Evolutionary conservation across 306 rosid genomes (phyloP).

Genomic region (Echinosophora koreensis): DNA sequence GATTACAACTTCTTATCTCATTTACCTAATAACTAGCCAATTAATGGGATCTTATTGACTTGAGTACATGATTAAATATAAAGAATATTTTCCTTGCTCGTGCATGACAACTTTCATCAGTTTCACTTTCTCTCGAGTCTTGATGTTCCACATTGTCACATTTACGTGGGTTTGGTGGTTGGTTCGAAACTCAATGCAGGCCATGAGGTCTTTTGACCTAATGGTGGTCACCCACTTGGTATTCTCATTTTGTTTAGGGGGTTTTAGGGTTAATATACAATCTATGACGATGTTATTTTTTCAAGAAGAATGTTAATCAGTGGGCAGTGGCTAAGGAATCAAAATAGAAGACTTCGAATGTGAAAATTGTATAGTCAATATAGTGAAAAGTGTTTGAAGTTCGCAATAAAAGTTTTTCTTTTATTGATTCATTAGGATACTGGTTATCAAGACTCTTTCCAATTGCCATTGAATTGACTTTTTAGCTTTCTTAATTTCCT

Average conservation of each 20-base stretch:
- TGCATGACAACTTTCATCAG: conserved; percentile 6
- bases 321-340: too few relatives aligned
- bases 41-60: conserved; percentile 6
- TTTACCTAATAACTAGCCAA: conserved; percentile 18
- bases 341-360: too few relatives aligned
- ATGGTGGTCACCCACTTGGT: too few relatives aligned
- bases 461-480: conserved; percentile 31
- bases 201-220: too few relatives aligned
- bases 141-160: neutral
- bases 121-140: too few relatives aligned
- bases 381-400: too few relatives aligned
- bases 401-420: too few relatives aligned
- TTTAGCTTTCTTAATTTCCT: conserved; percentile 1
- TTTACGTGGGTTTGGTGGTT: neutral
- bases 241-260: conserved; percentile 17
- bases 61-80: conserved; percentile 1
- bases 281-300: conserved; percentile 21
- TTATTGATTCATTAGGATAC: too few relatives aligned
- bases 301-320: too few relatives aligned
- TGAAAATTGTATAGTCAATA: too few relatives aligned
- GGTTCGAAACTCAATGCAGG: conserved; percentile 2
- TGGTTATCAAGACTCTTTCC: neutral
- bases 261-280: conserved; percentile 14
- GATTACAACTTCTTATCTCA: conserved; percentile 46
- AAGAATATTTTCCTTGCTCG: conserved; percentile 15